Conservation (phyloP, 1,284 basidiomycete species). For the Leccinum pallidistipes region DNA sequence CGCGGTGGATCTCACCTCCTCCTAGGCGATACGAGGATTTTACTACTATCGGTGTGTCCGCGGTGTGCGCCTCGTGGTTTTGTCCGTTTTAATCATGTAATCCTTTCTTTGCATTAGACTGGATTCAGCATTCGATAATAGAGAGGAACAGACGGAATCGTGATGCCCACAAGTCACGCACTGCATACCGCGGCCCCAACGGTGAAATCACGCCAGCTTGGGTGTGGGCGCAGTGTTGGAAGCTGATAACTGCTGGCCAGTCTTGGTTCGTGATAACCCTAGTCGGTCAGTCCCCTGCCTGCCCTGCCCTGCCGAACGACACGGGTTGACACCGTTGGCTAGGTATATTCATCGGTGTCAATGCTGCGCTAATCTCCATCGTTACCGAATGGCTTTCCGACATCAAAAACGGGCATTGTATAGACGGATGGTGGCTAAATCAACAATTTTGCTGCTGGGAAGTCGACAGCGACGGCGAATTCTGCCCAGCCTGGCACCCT, state of each 20-base stretch:
- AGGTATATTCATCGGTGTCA: constrained; percentile 92
- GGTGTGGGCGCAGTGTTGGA: constrained; percentile 64
- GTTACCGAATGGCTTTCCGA: constrained; percentile 98
- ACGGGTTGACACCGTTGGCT: constrained; percentile 9
- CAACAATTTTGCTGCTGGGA: constrained; percentile 99
- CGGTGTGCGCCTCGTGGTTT: constrained; percentile 14
- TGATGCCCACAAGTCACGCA: constrained; percentile 49
- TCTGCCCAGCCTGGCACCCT: constrained; percentile 90
- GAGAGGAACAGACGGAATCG: constrained; percentile 78
- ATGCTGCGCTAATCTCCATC: constrained; percentile 94
- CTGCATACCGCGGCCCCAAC: constrained; percentile 50
- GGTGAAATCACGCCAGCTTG: constrained; percentile 53
- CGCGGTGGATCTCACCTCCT: constrained; percentile 22
- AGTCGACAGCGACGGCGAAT: constrained; percentile 79
- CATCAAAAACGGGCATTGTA: constrained; percentile 96
- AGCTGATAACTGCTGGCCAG: constrained; percentile 63
- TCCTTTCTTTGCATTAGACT: constrained; percentile 51
- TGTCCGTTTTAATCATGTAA: constrained; percentile 11
- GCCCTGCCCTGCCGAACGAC: not conserved
- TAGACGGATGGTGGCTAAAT: constrained; percentile 98
- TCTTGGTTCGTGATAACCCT: constrained; percentile 81
- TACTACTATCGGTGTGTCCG: constrained; percentile 65
- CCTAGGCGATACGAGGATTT: constrained; percentile 82
- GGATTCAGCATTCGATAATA: constrained; percentile 92
- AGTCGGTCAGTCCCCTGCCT: constrained; percentile 70